Conservation (phyloP, 345 rosid genomes). For the Triadica sebifera region DNA sequence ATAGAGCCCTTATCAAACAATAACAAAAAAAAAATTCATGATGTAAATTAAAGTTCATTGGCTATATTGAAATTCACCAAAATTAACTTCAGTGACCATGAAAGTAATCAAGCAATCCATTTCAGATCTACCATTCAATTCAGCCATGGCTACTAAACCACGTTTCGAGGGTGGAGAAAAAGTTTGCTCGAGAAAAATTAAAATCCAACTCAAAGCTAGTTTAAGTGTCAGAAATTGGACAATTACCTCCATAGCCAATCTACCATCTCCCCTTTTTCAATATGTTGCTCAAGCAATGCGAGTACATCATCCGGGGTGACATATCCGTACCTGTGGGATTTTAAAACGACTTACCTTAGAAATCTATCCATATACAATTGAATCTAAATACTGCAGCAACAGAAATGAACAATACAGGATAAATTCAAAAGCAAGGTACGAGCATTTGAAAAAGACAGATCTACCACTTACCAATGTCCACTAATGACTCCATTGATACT, state of each 20-base stretch:
- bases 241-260: conserved; percentile 81
- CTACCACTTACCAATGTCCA: conserved; percentile 73
- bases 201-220: background rate
- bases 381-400: background rate
- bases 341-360: background rate
- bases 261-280: conserved; percentile 69
- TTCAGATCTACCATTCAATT: background rate
- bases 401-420: conserved; percentile 10
- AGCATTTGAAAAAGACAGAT: conserved; percentile 8
- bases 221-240: background rate
- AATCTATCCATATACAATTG: background rate
- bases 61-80: background rate
- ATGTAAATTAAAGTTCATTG: background rate
- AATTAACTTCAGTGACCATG: background rate
- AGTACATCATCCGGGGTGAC: conserved; percentile 79
- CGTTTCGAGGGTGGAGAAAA: too few relatives aligned
- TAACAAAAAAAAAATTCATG: background rate
- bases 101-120: background rate
- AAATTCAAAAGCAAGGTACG: background rate
- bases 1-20: background rate
- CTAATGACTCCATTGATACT: conserved; percentile 53
- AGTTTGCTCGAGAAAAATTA: background rate
- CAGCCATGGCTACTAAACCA: background rate
- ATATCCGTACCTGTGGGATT: conserved; percentile 68
- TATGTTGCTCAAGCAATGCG: conserved; percentile 62